Evolutionary conservation across 345 rosid genomes (phyloP).

Genomic region (Bruguiera gymnorhiza): DNA sequence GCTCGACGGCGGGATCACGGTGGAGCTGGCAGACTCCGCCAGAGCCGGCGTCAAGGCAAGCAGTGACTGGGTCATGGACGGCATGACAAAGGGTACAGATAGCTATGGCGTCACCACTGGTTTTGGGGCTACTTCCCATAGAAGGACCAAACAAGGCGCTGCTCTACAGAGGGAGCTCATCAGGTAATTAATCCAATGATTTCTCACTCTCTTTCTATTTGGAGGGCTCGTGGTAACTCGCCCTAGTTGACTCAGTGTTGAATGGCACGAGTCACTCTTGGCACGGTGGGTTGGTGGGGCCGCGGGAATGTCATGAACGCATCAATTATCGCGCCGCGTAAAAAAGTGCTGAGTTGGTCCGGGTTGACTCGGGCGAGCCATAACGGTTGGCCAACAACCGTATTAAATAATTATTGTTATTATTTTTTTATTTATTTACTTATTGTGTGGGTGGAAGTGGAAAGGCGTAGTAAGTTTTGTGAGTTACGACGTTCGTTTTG

Average conservation of each 20-base stretch:
- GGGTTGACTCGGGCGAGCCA: conserved; percentile 1
- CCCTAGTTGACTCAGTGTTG: neutral
- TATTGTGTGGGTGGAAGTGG: no score
- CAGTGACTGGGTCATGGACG: conserved; percentile 33
- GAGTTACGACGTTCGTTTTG: no score
- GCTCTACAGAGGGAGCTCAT: conserved; percentile 32
- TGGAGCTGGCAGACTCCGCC: conserved; percentile 26
- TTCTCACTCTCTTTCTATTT: neutral
- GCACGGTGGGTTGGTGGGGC: no score
- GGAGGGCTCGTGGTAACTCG: neutral
- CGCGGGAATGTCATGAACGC: no score
- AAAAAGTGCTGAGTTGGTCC: neutral
- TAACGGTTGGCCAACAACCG: neutral
- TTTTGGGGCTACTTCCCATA: conserved; percentile 30
- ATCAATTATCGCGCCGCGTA: no score
- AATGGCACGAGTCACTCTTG: no score
- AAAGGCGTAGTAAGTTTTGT: no score
- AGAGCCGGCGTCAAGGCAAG: conserved; percentile 25
- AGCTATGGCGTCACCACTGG: conserved; percentile 31
- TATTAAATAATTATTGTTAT: no score
- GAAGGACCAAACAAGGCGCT: conserved; percentile 27
- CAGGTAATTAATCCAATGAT: conserved; percentile 1
- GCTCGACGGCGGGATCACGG: conserved; percentile 3
- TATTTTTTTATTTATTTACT: no score
- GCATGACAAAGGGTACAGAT: conserved; percentile 25